Percentiles rank a stretch among this genome's conserved stretches.
phyloP scores from a whole-genome alignment of 768 basidiomycete species.

The Dioszegia aurantiaca region DNA sequence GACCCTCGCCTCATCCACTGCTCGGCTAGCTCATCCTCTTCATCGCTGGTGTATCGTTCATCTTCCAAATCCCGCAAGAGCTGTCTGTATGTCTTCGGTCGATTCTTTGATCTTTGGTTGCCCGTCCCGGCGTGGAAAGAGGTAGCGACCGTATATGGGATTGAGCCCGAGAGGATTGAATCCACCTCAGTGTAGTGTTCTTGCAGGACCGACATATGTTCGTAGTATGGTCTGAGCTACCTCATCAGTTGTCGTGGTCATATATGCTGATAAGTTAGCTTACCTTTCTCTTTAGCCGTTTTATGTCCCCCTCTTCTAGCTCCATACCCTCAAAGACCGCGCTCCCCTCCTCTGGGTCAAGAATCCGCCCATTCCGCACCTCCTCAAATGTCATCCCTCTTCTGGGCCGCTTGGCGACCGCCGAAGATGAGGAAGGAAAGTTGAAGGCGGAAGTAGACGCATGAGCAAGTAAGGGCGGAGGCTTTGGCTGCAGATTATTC shows the following conservation, averaged over 20 bases:
- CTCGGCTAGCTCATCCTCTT: conserved; percentile 4
- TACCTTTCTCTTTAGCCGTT: conserved; percentile 42
- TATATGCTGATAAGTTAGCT: too few relatives aligned
- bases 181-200: conserved; percentile 49
- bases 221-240: conserved; percentile 45
- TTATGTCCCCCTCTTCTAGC: conserved; percentile 39
- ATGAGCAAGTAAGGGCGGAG: background rate
- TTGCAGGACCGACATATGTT: conserved; percentile 35
- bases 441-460: background rate
- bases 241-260: background rate
- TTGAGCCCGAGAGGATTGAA: conserved; percentile 37
- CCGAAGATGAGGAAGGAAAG: conserved; percentile 2
- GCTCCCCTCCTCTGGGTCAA: conserved; percentile 23
- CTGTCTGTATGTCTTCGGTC: background rate
- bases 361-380: conserved; percentile 28
- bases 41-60: conserved; percentile 7
- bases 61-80: conserved; percentile 6
- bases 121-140: conserved; percentile 33
- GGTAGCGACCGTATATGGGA: conserved; percentile 42
- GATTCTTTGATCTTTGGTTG: background rate
- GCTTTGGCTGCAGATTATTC: too few relatives aligned
- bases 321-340: conserved; percentile 36
- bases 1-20: conserved; percentile 3
- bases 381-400: conserved; percentile 38
- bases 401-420: conserved; percentile 10